Conservation (phyloP, 192 early-diverging fungal species). For the Irineochytrium annulatum region DNA sequence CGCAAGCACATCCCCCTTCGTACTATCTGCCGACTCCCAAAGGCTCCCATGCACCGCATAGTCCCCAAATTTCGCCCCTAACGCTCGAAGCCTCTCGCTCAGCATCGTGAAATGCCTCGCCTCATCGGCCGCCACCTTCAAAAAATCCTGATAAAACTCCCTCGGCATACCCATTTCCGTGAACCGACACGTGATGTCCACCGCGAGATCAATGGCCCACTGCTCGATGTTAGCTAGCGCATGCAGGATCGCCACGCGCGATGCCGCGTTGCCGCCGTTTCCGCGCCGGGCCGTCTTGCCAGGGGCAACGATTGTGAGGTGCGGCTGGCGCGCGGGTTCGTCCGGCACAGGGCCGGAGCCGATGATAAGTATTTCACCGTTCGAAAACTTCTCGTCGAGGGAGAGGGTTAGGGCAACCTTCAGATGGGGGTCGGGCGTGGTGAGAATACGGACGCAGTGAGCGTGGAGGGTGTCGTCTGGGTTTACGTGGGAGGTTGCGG, state of each 20-base stretch:
- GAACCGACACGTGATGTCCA: conserved; percentile 62
- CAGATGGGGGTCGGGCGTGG: conserved; percentile 47
- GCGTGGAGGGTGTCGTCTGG: conserved; percentile 27
- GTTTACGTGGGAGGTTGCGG: conserved; percentile 3
- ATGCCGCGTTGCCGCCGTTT: conserved; percentile 48
- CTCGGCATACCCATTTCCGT: conserved; percentile 9
- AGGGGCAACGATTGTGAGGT: conserved; percentile 39
- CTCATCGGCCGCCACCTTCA: conserved; percentile 62
- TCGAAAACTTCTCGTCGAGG: too few relatives aligned
- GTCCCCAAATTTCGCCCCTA: conserved; percentile 51
- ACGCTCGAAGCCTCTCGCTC: conserved; percentile 39
- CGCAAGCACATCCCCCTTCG: conserved; percentile 38
- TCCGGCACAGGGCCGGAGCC: conserved; percentile 46
- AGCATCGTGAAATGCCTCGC: conserved; percentile 60
- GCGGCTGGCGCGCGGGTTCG: conserved; percentile 42
- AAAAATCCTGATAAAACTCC: conserved; percentile 21
- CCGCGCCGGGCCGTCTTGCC: conserved; percentile 39
- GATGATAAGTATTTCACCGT: too few relatives aligned
- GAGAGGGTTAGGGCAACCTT: conserved; percentile 42
- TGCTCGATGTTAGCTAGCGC: conserved; percentile 63
- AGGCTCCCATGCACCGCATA: conserved; percentile 56
- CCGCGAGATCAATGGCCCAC: conserved; percentile 67
- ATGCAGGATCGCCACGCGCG: conserved; percentile 59
- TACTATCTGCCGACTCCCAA: conserved; percentile 66
- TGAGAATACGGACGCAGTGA: conserved; percentile 48